phyloP scores from a whole-genome alignment of 352 stramenopile species.

The Phytopythium boreale region DNA sequence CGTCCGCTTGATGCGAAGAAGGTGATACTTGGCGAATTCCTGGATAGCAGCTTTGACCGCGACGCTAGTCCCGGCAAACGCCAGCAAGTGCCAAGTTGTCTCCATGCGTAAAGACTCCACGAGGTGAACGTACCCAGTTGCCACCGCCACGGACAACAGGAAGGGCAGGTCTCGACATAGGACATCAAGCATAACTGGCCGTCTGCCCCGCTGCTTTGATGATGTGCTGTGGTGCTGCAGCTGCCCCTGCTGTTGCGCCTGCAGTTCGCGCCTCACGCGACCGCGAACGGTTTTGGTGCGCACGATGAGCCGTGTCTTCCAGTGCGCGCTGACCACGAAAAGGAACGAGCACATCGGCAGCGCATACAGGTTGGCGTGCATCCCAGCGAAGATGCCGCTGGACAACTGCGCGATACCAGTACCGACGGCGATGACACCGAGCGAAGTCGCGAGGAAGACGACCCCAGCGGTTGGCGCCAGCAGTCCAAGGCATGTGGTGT shows the following conservation, averaged over 20 bases:
- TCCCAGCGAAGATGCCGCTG: constrained; percentile 6
- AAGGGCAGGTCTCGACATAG: constrained; percentile 20
- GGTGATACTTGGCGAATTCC: constrained; percentile 19
- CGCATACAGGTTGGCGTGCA: not conserved
- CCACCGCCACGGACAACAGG: constrained; percentile 16
- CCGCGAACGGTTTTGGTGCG: constrained; percentile 13
- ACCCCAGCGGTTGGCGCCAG: constrained; percentile 10
- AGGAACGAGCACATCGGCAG: not conserved
- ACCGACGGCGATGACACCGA: constrained; percentile 4
- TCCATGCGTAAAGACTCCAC: constrained; percentile 15
- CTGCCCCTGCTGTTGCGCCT: not conserved
- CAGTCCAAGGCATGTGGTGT: constrained; percentile 2
- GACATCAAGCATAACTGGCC: constrained; percentile 7
- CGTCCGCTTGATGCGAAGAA: constrained; percentile 12
- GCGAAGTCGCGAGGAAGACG: constrained; percentile 7
- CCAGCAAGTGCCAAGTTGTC: constrained; percentile 16
- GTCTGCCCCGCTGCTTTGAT: constrained; percentile 4
- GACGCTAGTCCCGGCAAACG: constrained; percentile 17
- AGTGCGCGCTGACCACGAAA: constrained; percentile 16
- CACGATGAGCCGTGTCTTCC: constrained; percentile 20
- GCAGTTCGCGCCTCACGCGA: constrained; percentile 2
- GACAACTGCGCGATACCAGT: constrained; percentile 7
- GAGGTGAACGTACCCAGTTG: constrained; percentile 20
- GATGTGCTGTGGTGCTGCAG: too few relatives aligned
- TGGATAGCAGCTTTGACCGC: constrained; percentile 17